A percentile compares a stretch with the other conserved stretches of the same genome.
phyloP scores from a whole-genome alignment of 148 eudicot species.

The Rhododendron kiyosumense region DNA sequence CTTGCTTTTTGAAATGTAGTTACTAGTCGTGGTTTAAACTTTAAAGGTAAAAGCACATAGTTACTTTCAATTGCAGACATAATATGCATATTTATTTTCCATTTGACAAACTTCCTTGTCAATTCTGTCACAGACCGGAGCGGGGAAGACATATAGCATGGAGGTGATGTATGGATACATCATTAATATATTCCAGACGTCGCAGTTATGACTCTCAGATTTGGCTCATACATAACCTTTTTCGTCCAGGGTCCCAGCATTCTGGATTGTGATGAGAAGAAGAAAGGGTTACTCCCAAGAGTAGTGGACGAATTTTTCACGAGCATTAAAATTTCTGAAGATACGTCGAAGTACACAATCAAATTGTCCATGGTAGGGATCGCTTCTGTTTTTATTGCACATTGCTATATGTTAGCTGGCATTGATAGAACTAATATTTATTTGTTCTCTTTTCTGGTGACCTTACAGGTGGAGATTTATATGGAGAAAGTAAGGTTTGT shows the following conservation, averaged over 20 bases:
- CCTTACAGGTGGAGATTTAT: constrained; percentile 79
- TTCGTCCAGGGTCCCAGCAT: constrained; percentile 66
- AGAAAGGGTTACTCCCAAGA: constrained; percentile 81
- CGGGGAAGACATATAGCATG: constrained; percentile 94
- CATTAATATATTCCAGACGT: neutral
- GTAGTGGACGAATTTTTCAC: constrained; percentile 69
- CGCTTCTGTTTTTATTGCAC: neutral
- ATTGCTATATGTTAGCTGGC: neutral
- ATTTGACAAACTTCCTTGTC: constrained; percentile 5
- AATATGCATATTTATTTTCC: neutral
- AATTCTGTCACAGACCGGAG: constrained; percentile 68
- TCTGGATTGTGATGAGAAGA: constrained; percentile 42
- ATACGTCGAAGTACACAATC: constrained; percentile 37
- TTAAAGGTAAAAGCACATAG: neutral
- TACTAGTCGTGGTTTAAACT: neutral
- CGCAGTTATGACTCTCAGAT: neutral
- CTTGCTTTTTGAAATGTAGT: neutral
- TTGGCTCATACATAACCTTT: constrained; percentile 8
- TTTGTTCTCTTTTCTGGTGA: neutral
- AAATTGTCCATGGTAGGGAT: constrained; percentile 72
- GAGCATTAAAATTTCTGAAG: constrained; percentile 35
- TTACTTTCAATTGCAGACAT: neutral
- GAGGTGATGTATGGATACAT: constrained; percentile 49
- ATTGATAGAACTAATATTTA: neutral
- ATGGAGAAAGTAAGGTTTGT: constrained; percentile 97